Evolutionary conservation across 805 yeast genomes (phyloP).

Genomic region (Candida tibetensis): DNA sequence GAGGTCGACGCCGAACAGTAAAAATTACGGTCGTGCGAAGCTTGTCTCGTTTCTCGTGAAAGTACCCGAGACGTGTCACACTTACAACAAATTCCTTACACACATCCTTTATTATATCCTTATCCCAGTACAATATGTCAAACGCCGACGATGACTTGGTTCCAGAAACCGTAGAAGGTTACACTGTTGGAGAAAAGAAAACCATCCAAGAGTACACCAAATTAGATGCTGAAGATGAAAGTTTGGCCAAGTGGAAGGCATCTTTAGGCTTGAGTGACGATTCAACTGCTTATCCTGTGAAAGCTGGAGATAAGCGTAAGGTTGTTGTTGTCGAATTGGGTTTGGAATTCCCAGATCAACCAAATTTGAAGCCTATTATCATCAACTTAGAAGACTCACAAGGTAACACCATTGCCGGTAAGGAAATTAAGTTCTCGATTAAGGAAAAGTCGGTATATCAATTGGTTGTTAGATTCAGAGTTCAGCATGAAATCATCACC

Average conservation of each 20-base stretch:
- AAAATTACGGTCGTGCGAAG: not conserved
- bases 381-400: slow-evolving; percentile 62
- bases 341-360: slow-evolving; percentile 60
- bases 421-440: slow-evolving; percentile 67
- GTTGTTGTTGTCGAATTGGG: slow-evolving; percentile 81
- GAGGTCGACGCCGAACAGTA: no score
- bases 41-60: not conserved
- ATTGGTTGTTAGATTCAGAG: slow-evolving; percentile 70
- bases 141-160: slow-evolving; percentile 51
- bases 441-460: slow-evolving; percentile 77
- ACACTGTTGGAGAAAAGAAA: slow-evolving; percentile 66
- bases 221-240: slow-evolving; percentile 87
- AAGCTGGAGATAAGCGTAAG: slow-evolving; percentile 67
- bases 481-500: slow-evolving; percentile 88
- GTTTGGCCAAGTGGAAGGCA: slow-evolving; percentile 87
- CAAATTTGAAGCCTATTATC: slow-evolving; percentile 56
- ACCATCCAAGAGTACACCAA: slow-evolving; percentile 79
- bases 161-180: slow-evolving; percentile 63
- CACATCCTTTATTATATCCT: no score
- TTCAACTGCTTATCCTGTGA: slow-evolving; percentile 53
- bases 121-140: slow-evolving; percentile 18
- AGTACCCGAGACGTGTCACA: not conserved
- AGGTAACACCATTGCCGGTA: slow-evolving; percentile 53
- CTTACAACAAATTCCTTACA: slow-evolving; percentile 2
- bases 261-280: slow-evolving; percentile 73